Percentiles rank a stretch among this genome's conserved stretches.
These are phyloP conservation scores for Carpinus fangiana DNA, from an alignment of 306 rosid genomes.

Conservation along the genomic window DNA sequence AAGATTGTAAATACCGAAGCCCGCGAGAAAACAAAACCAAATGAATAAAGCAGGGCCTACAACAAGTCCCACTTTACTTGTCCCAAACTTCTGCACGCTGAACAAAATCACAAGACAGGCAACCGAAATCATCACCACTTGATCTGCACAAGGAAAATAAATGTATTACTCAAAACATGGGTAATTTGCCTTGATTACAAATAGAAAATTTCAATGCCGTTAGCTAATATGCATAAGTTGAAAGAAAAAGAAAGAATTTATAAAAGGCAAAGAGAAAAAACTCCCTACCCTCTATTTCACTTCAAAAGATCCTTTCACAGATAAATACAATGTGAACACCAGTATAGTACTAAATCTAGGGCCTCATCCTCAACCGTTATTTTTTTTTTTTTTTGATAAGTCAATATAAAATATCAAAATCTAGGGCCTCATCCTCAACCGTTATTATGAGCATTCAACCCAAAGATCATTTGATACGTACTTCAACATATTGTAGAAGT, in stretches of 20 bases:
- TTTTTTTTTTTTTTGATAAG: no score
- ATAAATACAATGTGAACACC: background rate
- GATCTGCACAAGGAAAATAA: conserved; percentile 60
- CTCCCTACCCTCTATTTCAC: background rate
- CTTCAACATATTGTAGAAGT: background rate
- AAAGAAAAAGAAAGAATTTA: background rate
- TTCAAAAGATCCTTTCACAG: background rate
- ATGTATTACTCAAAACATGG: background rate
- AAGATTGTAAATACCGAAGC: conserved; percentile 85
- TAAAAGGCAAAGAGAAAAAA: background rate
- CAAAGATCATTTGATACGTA: background rate
- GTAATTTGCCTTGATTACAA: background rate
- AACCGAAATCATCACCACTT: conserved; percentile 90
- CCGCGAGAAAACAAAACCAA: conserved; percentile 93
- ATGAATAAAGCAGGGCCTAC: conserved; percentile 94
- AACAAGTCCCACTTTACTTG: conserved; percentile 90
- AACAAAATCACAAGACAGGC: conserved; percentile 79
- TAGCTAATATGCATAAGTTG: background rate
- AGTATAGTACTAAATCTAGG: background rate
- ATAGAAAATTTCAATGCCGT: background rate
- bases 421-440: no score
- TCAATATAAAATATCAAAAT: no score
- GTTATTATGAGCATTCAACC: background rate
- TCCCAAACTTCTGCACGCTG: conserved; percentile 95
- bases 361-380: background rate